Evolutionary conservation across 2,329 filamentous ascomycete species (phyloP).

Genomic region (Penicillium italicum): DNA sequence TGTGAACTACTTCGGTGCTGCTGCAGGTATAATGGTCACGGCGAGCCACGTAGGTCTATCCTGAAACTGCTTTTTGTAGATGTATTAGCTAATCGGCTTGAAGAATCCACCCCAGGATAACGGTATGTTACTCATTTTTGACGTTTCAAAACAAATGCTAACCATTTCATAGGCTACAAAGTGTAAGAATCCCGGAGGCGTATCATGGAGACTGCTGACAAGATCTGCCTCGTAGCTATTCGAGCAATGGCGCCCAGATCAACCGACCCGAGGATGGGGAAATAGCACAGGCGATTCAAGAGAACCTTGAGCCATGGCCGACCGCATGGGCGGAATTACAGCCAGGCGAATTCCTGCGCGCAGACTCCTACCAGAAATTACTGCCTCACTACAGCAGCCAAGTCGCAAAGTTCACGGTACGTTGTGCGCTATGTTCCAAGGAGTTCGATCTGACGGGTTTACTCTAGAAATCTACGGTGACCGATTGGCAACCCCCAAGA

Average conservation of each 20-base stretch:
- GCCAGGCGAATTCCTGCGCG: constrained; percentile 34
- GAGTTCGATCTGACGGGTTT: constrained; percentile 12
- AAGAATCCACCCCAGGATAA: constrained; percentile 61
- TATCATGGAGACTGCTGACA: constrained; percentile 20
- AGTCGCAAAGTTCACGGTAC: constrained; percentile 34
- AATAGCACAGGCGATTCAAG: constrained; percentile 55
- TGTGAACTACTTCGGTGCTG: constrained; percentile 52
- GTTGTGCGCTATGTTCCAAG: constrained; percentile 1
- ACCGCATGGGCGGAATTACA: constrained; percentile 47
- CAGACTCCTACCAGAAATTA: constrained; percentile 28
- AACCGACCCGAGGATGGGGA: constrained; percentile 59
- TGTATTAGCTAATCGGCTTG: constrained; percentile 7
- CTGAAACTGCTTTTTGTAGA: neutral
- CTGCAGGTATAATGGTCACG: constrained; percentile 63
- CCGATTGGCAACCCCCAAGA: constrained; percentile 25
- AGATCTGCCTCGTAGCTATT: constrained; percentile 45
- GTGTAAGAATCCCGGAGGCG: constrained; percentile 40
- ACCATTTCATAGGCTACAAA: constrained; percentile 52
- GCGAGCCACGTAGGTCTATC: constrained; percentile 53
- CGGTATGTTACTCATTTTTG: constrained; percentile 34
- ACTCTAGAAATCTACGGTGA: constrained; percentile 33
- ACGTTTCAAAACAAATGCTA: constrained; percentile 5
- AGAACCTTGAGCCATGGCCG: constrained; percentile 52
- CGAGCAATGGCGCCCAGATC: constrained; percentile 62
- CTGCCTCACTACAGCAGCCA: constrained; percentile 29